Conservation (phyloP, 225 moss, liverwort and hornwort genomes). For the Physcomitrium patens region DNA sequence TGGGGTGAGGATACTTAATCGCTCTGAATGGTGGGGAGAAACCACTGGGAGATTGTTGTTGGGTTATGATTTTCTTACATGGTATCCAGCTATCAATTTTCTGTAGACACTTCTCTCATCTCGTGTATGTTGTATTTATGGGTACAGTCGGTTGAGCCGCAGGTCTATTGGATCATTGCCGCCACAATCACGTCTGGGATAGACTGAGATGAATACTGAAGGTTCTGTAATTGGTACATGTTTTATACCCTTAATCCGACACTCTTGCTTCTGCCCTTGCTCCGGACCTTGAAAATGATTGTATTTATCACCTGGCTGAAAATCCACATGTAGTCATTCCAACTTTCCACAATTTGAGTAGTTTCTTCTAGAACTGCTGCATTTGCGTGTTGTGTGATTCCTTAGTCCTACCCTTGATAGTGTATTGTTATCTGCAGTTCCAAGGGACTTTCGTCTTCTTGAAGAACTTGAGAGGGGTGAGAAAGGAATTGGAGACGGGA, state of each 20-base stretch:
- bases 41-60: background rate
- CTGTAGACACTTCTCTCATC: background rate
- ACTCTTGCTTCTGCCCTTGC: background rate
- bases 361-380: background rate
- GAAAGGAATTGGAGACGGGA: conserved; percentile 97
- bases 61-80: background rate
- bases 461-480: conserved; percentile 99
- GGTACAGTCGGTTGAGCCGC: background rate
- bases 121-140: background rate
- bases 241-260: background rate
- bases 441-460: conserved; percentile 91
- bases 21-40: background rate
- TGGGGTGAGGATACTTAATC: background rate
- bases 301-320: background rate
- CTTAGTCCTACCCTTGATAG: background rate
- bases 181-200: background rate
- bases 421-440: conserved; percentile 61
- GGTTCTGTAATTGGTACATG: conserved; percentile 53
- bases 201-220: conserved; percentile 39
- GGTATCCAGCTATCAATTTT: background rate
- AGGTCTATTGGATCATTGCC: conserved; percentile 8
- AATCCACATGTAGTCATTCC: background rate
- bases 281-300: background rate
- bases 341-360: background rate
- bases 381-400: conserved; percentile 2